A percentile compares a stretch with the other conserved stretches of the same genome.
Conservation (phyloP, 345 rosid species). For the Lagerstroemia speciosa region DNA sequence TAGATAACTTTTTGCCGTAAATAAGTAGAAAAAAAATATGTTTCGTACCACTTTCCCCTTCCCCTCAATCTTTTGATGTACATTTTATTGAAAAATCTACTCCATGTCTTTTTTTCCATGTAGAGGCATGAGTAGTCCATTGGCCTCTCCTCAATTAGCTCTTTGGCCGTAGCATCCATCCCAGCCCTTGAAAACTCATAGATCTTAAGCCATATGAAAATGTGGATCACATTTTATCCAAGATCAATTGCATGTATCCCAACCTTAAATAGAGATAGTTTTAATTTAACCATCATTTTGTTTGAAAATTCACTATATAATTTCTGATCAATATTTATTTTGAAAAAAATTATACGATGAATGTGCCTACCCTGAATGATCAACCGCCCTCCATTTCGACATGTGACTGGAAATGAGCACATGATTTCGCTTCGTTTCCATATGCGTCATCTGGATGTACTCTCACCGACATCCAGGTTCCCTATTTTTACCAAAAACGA, state of each 20-base stretch:
- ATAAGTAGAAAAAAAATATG: no score
- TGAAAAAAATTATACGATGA: not conserved
- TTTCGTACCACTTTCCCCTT: no score
- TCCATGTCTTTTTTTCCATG: not conserved
- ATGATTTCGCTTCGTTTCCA: conserved; percentile 58
- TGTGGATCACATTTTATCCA: not conserved
- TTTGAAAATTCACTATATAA: no score
- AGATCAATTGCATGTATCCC: no score
- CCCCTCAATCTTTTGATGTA: no score
- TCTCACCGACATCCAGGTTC: conserved; percentile 86
- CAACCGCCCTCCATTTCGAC: conserved; percentile 72
- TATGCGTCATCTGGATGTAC: conserved; percentile 88
- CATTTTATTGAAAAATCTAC: no score
- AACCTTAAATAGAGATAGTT: not conserved
- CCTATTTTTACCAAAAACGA: conserved; percentile 23
- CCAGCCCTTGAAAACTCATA: conserved; percentile 61
- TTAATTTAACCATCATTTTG: not conserved
- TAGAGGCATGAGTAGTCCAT: conserved; percentile 50
- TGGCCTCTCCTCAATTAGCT: conserved; percentile 68
- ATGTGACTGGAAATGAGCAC: conserved; percentile 74
- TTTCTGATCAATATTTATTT: not conserved
- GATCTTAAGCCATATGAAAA: conserved; percentile 38
- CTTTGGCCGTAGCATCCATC: conserved; percentile 72
- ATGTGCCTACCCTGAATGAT: conserved; percentile 42
- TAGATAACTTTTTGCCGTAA: no score